phyloP scores from a whole-genome alignment of 2,329 filamentous ascomycete genomes.

The Elsinoe batatas region DNA sequence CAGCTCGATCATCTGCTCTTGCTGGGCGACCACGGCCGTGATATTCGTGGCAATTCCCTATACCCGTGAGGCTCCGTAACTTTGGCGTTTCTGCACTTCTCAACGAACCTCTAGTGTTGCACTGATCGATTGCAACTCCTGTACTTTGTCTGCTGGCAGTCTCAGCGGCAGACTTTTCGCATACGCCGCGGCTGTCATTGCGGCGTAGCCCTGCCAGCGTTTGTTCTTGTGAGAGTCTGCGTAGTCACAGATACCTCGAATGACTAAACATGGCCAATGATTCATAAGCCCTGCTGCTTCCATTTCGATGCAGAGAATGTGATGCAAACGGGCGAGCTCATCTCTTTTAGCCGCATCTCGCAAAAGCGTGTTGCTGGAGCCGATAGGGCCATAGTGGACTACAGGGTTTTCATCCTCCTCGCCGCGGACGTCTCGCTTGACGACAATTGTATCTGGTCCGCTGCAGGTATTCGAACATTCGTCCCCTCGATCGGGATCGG shows the following conservation, averaged over 20 bases:
- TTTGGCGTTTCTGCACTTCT: too few relatives aligned
- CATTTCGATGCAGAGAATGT: conserved; percentile 12
- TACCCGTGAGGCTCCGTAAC: too few relatives aligned
- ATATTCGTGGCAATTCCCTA: too few relatives aligned
- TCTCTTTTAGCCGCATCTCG: conserved; percentile 16
- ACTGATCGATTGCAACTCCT: too few relatives aligned
- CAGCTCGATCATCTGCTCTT: too few relatives aligned
- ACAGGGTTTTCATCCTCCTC: neutral
- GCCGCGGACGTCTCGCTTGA: neutral
- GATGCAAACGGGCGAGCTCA: conserved; percentile 14
- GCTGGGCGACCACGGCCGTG: too few relatives aligned
- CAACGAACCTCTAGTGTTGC: too few relatives aligned
- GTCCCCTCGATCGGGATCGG: neutral
- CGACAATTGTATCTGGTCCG: too few relatives aligned
- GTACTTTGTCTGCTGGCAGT: neutral
- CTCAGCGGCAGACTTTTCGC: neutral
- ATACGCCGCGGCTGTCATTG: neutral
- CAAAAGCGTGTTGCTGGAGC: conserved; percentile 20
- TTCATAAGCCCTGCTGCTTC: conserved; percentile 13
- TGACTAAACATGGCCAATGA: conserved; percentile 10
- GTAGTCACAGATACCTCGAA: conserved; percentile 13
- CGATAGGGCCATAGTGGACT: conserved; percentile 21
- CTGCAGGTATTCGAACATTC: too few relatives aligned
- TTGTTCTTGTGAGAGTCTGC: conserved; percentile 14
- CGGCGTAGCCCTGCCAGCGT: conserved; percentile 10